These are phyloP conservation scores for Fusarium sp. DNA, from an alignment of 2,329 filamentous ascomycete genomes.

Conservation along the genomic window DNA sequence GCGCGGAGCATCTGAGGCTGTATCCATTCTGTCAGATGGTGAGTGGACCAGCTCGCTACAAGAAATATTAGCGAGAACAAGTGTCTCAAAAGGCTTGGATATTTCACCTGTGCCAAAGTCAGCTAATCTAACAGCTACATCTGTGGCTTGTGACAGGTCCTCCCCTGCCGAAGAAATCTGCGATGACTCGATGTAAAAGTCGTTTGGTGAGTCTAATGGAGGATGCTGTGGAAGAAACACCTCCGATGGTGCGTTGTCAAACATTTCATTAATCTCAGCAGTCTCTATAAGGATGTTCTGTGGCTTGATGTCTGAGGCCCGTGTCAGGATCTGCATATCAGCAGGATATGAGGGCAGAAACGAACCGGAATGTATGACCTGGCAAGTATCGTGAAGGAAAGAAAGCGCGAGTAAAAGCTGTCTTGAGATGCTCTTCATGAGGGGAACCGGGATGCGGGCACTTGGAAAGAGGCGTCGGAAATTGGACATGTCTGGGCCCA, in stretches of 20 bases:
- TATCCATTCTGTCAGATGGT: constrained; percentile 48
- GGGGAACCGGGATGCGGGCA: constrained; percentile 19
- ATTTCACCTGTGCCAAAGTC: constrained; percentile 42
- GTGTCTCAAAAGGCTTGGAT: background rate
- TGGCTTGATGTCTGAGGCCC: constrained; percentile 45
- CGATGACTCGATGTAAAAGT: constrained; percentile 33
- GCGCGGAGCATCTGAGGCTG: constrained; percentile 46
- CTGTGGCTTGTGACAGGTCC: constrained; percentile 13
- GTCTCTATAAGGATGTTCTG: constrained; percentile 46
- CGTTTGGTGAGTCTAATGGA: constrained; percentile 11
- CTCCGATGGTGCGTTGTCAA: constrained; percentile 37
- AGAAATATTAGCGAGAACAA: background rate
- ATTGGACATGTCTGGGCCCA: constrained; percentile 47
- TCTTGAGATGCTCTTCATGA: constrained; percentile 35
- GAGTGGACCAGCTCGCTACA: constrained; percentile 44
- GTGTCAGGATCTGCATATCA: background rate
- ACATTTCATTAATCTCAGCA: constrained; percentile 38
- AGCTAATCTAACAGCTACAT: constrained; percentile 35
- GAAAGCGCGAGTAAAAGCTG: constrained; percentile 40
- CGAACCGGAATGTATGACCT: constrained; percentile 44
- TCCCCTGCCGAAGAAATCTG: constrained; percentile 36
- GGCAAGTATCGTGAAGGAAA: constrained; percentile 40
- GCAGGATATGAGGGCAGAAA: background rate
- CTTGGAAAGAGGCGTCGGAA: constrained; percentile 35
- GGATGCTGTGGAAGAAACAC: constrained; percentile 14